Evolutionary conservation across 1,139 yeast species (phyloP).

Genomic region (Nakaseomyces bracarensis): DNA sequence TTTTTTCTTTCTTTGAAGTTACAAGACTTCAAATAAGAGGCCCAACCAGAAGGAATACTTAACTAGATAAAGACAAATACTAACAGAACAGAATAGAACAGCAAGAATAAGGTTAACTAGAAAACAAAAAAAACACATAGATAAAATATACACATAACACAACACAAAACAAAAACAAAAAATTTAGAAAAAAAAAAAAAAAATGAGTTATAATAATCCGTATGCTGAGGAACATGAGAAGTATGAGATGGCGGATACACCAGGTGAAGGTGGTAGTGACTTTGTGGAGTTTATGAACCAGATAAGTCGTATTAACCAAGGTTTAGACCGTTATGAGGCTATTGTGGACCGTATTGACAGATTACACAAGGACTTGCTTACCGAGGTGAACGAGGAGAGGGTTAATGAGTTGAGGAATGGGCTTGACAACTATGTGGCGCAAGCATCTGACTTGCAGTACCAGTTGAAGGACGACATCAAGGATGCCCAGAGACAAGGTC

Average conservation of each 20-base stretch:
- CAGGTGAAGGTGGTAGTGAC: slow-evolving; percentile 36
- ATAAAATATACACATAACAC: too few species aligned
- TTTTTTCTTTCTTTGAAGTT: too few species aligned
- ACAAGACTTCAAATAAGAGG: too few species aligned
- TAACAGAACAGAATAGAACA: too few species aligned
- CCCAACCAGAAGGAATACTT: too few species aligned
- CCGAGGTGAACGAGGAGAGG: slow-evolving; percentile 78
- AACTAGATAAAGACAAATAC: too few species aligned
- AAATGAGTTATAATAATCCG: slow-evolving; percentile 17
- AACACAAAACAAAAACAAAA: too few species aligned
- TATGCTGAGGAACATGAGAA: slow-evolving; percentile 15
- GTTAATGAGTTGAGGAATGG: slow-evolving; percentile 65
- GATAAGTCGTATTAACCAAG: slow-evolving; percentile 72
- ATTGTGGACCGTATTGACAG: slow-evolving; percentile 71
- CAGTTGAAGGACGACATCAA: slow-evolving; percentile 70
- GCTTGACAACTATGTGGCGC: slow-evolving; percentile 67
- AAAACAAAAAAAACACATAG: too few species aligned
- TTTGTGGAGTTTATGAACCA: slow-evolving; percentile 75
- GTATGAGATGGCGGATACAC: slow-evolving; percentile 13
- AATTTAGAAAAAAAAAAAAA: neutral
- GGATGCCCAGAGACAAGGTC: slow-evolving; percentile 63
- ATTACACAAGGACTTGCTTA: slow-evolving; percentile 73
- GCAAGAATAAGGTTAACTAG: too few species aligned
- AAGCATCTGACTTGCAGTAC: slow-evolving; percentile 71
- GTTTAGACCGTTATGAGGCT: slow-evolving; percentile 71